phyloP scores from a whole-genome alignment of 2,329 filamentous ascomycete genomes.

The Ascochyta pisi region DNA sequence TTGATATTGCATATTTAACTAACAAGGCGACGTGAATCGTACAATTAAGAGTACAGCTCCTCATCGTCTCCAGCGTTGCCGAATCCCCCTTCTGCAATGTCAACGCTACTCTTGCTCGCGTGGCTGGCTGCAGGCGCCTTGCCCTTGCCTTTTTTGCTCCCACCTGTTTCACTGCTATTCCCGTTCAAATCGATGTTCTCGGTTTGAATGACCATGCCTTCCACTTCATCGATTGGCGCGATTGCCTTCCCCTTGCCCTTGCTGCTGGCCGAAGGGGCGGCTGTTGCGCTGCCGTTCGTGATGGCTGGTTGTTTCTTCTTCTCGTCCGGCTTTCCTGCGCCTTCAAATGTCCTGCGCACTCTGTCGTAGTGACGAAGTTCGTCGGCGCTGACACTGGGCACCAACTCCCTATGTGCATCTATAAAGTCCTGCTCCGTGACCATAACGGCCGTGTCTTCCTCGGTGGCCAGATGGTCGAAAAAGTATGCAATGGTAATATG shows the following conservation, averaged over 20 bases:
- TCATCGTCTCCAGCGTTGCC: conserved; percentile 50
- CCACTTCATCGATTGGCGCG: conserved; percentile 39
- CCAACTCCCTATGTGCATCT: conserved; percentile 79
- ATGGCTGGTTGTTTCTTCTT: conserved; percentile 41
- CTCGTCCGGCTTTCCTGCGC: conserved; percentile 56
- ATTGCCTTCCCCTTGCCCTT: conserved; percentile 43
- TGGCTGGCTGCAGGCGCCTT: conserved; percentile 45
- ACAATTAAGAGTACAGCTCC: conserved; percentile 50
- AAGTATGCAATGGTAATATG: conserved; percentile 87
- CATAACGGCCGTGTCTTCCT: conserved; percentile 83
- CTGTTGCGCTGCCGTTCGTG: background rate
- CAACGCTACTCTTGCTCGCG: conserved; percentile 41
- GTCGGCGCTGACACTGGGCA: conserved; percentile 92
- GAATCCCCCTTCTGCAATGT: conserved; percentile 48
- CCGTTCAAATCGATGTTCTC: conserved; percentile 44
- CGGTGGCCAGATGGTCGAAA: conserved; percentile 88
- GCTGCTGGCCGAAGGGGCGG: background rate
- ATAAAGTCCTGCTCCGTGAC: conserved; percentile 90
- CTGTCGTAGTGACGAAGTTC: conserved; percentile 90
- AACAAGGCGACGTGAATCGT: too few species aligned
- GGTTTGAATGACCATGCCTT: conserved; percentile 51
- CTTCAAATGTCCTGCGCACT: conserved; percentile 84
- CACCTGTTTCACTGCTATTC: conserved; percentile 6
- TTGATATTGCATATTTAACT: too few species aligned
- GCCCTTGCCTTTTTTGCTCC: conserved; percentile 35